phyloP scores from a whole-genome alignment of 306 rosid species.

The Biancaea sappan region DNA sequence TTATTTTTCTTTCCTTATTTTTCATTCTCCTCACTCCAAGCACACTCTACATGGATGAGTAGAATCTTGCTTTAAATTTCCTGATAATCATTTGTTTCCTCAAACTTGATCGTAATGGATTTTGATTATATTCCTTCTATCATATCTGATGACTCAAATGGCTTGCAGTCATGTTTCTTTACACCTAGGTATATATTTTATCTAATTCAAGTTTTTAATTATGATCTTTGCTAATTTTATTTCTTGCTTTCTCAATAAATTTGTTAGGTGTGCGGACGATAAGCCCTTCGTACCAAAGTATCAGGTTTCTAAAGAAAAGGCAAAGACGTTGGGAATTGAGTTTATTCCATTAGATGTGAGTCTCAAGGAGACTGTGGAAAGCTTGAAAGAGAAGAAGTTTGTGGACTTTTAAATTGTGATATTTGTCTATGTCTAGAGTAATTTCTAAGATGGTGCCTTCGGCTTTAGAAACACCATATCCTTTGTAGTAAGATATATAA shows the following conservation, averaged over 20 bases:
- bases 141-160: background rate
- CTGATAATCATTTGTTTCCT: background rate
- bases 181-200: background rate
- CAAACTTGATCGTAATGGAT: background rate
- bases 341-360: conserved; percentile 43
- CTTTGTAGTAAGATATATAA: background rate
- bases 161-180: background rate
- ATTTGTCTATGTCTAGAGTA: background rate
- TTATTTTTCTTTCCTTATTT: too few species aligned
- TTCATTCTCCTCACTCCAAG: too few species aligned
- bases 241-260: background rate
- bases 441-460: too few species aligned
- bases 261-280: background rate
- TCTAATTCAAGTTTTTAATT: background rate
- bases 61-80: background rate
- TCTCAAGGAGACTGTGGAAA: background rate
- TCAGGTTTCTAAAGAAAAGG: background rate
- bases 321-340: background rate
- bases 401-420: background rate
- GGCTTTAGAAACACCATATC: background rate
- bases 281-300: background rate
- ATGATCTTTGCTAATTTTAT: background rate
- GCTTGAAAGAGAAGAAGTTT: background rate
- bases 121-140: background rate
- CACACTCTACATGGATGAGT: too few species aligned